Evolutionary conservation across 2,329 filamentous ascomycete genomes (phyloP), one percentile per base, ranked within the genome.

Genomic region (Trichoderma sp.): DNA sequence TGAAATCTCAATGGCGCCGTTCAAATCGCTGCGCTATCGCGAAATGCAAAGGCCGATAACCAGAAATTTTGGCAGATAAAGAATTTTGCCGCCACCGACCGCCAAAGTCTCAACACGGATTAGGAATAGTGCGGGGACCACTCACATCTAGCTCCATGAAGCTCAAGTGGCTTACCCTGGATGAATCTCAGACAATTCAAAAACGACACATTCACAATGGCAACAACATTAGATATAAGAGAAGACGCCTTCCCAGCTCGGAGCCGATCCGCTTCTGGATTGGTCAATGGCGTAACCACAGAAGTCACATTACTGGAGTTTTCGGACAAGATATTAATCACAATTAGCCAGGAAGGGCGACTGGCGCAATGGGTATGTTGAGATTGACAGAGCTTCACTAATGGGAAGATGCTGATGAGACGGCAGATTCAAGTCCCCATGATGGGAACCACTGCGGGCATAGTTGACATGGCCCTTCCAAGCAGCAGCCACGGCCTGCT

Each of bases 241-340:
- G 82, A 85, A 62, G 87, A 90, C n/a, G 85, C 90, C 0, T 98
- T 94, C 80, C 94, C 94, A 18, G 93, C 92, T 4, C 85, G 86
- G 12, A 92, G 90, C 3, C 91, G 89, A 69, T 87, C 88, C 76
- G 87, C 87, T 16, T 87, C 88, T 1, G 92, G 92, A 3, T 82
- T 87, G 3, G 90, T 98, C 77, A 91, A 92, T 77, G 91, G 91
- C 35, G 83, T 92, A 27, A 83, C 88, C 45, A 98, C 97, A 1
- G 91, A 95, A 78, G 92, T 94, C 41, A 92, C 91, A 53, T 89
- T 89, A 12, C 87, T 95, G 72, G 91, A 88, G 80, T 98, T 98
- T 84, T 89, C 92, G 9, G 97, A 98, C 88, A 97, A 95, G 84
- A 95, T 99, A 80, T 86, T 99, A 80, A 87, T 99, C 77, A 98